Conservation (phyloP, 495 filamentous ascomycete species). For the Filosporella fistucella region DNA sequence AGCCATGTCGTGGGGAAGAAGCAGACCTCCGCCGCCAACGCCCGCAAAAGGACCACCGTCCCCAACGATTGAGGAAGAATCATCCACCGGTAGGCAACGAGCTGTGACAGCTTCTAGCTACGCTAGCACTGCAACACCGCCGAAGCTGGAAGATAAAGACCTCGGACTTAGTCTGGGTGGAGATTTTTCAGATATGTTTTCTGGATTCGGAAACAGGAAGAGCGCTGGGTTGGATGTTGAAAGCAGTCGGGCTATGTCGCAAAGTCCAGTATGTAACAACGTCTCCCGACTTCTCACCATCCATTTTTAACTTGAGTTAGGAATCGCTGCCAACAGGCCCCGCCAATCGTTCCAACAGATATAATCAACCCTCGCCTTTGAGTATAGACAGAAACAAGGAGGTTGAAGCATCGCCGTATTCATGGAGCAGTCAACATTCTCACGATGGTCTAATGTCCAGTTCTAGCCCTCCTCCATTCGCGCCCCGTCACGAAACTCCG, state of each 20-base stretch:
- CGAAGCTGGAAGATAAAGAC: conserved; percentile 57
- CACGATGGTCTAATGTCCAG: conserved; percentile 53
- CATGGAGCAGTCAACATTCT: conserved; percentile 65
- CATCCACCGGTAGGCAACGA: conserved; percentile 25
- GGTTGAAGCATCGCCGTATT: conserved; percentile 53
- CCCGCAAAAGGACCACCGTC: conserved; percentile 32
- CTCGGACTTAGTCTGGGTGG: conserved; percentile 53
- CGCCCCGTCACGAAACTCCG: conserved; percentile 16
- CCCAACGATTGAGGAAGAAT: conserved; percentile 10
- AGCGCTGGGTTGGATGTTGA: conserved; percentile 37
- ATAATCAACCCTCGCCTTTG: conserved; percentile 49
- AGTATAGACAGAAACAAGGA: conserved; percentile 47
- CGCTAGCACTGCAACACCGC: conserved; percentile 64
- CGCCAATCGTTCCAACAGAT: conserved; percentile 31
- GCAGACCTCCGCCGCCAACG: conserved; percentile 36
- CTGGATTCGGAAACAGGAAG: conserved; percentile 52
- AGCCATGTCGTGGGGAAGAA: conserved; percentile 71
- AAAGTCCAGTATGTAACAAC: conserved; percentile 24
- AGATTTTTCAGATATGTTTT: conserved; percentile 67
- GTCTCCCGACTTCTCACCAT: conserved; percentile 9
- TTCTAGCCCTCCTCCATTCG: conserved; percentile 27
- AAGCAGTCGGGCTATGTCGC: conserved; percentile 13
- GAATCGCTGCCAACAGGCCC: conserved; percentile 21
- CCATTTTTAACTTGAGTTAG: conserved; percentile 28
- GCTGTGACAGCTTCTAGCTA: conserved; percentile 51